Conservation (phyloP, 768 basidiomycete species). For the Lanmaoa rubissima region DNA sequence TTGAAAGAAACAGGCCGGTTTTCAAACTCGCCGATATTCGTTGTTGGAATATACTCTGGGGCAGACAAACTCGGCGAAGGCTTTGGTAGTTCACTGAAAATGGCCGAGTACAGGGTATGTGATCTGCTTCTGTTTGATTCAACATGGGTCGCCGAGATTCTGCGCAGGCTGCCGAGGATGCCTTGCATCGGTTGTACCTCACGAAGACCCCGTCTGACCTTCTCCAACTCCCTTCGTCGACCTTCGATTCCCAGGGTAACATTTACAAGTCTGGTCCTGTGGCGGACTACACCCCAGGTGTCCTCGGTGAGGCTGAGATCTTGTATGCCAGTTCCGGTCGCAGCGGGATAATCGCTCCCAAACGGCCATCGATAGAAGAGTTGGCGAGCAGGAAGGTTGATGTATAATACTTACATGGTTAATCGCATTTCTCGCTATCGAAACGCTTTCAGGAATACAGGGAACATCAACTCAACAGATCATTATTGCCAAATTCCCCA, state of each 20-base stretch:
- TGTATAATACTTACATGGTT: conserved; percentile 30
- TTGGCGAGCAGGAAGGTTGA: conserved; percentile 16
- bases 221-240: conserved; percentile 68
- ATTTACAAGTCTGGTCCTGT: conserved; percentile 50
- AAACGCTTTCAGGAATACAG: neutral
- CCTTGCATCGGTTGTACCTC: conserved; percentile 78
- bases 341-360: conserved; percentile 39
- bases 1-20: conserved; percentile 91
- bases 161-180: conserved; percentile 78
- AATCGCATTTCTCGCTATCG: conserved; percentile 26
- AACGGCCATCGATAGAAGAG: conserved; percentile 28
- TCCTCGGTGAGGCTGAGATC: conserved; percentile 61
- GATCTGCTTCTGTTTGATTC: neutral
- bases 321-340: conserved; percentile 68
- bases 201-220: conserved; percentile 70
- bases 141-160: neutral
- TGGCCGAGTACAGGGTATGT: conserved; percentile 90
- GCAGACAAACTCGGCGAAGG: conserved; percentile 89
- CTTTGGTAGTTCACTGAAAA: conserved; percentile 86
- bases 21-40: conserved; percentile 87
- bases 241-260: conserved; percentile 61
- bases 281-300: conserved; percentile 50
- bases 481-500: neutral
- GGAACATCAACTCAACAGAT: neutral
- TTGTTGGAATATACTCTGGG: conserved; percentile 92